Base-by-base conservation (phyloP, 257 asterid species). In the Sherardia arvensis region DNA sequence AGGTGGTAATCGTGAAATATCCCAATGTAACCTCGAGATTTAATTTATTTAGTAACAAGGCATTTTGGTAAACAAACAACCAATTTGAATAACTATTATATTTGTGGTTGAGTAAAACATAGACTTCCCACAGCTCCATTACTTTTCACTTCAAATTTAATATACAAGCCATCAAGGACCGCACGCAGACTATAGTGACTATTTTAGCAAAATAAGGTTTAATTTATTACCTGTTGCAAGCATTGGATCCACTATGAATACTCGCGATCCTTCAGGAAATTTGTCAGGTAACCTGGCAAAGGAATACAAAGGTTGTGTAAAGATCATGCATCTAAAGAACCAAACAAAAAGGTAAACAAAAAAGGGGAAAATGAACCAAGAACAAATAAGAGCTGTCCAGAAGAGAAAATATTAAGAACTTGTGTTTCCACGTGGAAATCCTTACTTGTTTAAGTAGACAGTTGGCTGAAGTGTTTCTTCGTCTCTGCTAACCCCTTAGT, bases 381-480 rank as follows among this genome's bases (percentile, higher is more conserved):
- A 53, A 15, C 15, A 4, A 34, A 62, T 5, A 27, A 10, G 40
- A 53, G 5, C 51, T 25, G 49, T 8, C 6, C 23, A n/a, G 17
- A 7, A 59, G 30, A 57, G 4, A 12, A 21, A 21, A 14, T 12
- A 4, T 32, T 30, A 7, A 10, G 6, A 11, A 22, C 51, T 27
- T 27, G 20, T 18, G 43, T 23, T 64, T 64, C 8, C 14, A 5
- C 0, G 25, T 23, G 27, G 62, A 70, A 54, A 47, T 72, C 54
- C 95, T 79, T 85, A 91, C 97, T 93, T 93, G 94, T 93, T 84
- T 85, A 93, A 69, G 72, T 93, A 93, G 70, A 93, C 83, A 63
- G 83, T 70, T 59, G 99, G 95, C 79, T 77, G 83, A 80, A 93
- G 95, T 23, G 99, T 90, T 76, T 85, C 87, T 81, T 93, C 97